Evolutionary conservation across 116 monocot genomes (phyloP), one percentile per base, ranked within the genome.

Genomic region (Papilionanthe hybrid): DNA sequence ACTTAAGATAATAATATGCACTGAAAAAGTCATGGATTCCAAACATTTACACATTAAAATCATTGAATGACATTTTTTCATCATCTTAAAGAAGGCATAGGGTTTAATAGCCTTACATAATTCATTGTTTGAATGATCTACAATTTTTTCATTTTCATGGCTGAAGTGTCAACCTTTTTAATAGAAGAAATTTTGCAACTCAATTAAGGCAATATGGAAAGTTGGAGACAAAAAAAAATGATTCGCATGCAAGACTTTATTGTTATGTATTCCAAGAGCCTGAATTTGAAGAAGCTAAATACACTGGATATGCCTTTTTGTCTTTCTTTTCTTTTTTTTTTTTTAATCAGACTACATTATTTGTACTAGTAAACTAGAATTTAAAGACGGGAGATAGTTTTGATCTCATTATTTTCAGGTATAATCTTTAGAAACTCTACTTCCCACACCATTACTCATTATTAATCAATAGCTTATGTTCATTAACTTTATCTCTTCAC

Each of bases 41-140:
- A 72, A 41, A 72, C 30, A 68, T 68, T 30, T 43, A 43, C 20
- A 32, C 19, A 72, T 41, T 72, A 28, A 72, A 72, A 72, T 43
- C 29, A 68, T 68, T 72, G 12, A 42, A 42, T 11, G 13, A 7
- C 37, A 32, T 41, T 72, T 37, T 42, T 72, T 4, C 72, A 20
- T 72, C 28, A 7, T 20, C n/a, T 0, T 1, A 72, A 20, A 18
- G 9, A 72, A 42, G 42, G 30, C 68, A 68, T 68, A 3, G 68
- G 12, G 68, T 1, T 68, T 68, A 68, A 29, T 12, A 68, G 27
- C 10, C 13, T 68, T 20, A 72, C 43, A 32, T n/a, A 41, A 72
- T 17, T 43, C 18, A 43, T 72, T 72, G 72, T 42, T 72, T 72
- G 43, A 72, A 43, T 20, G 18, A 9, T 43, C 19, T 43, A n/a